Evolutionary conservation across 2,329 filamentous ascomycete genomes (phyloP), one percentile per base, ranked within the genome.

Genomic region (Thielaviopsis punctulata): DNA sequence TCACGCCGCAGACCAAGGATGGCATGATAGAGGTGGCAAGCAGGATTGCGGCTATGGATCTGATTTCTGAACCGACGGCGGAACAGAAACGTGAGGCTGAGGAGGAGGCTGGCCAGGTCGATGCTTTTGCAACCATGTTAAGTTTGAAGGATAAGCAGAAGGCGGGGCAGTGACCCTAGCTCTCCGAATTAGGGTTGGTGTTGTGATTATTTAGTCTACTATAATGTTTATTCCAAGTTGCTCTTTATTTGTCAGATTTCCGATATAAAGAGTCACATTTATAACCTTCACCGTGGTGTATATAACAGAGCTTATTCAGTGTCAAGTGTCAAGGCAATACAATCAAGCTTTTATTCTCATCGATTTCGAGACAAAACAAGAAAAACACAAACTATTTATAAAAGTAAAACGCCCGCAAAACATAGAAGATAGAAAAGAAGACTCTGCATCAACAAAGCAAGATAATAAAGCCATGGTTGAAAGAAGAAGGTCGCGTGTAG

Each of bases 1-100:
- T 90, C 49, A 75, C 84, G 65, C 85, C 85, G 0, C 78, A 83
- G 66, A 74, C 70, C 59, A 60, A 61, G n/a, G 59, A 65, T 22
- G 63, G 58, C 60, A 53, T 55, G 58, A 36, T 50, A 52, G 30
- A 57, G 45, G 13, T 23, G 45, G 21, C 57, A 48, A 23, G n/a
- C 25, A 44, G 66, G 3, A 72, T 80, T 27, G 67, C 64, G 27
- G 57, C 57, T 4, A 52, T 54, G 7, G 56, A 57, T 5, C 58
- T 60, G 18, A 57, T 54, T 53, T 46, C 49, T 30, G 53, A 52
- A 30, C 33, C 55, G 10, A 56, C 58, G 39, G 54, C 57, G 8
- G 50, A 52, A 45, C 48, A 51, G 19, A 27, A 45, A 19, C 41
- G 36, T 19, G 45, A 49, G 27, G 50, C 41, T 8, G 50, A 25